These are phyloP conservation scores for Blastobotrys terrestris DNA, from an alignment of 805 yeast genomes.

Conservation along the genomic window DNA sequence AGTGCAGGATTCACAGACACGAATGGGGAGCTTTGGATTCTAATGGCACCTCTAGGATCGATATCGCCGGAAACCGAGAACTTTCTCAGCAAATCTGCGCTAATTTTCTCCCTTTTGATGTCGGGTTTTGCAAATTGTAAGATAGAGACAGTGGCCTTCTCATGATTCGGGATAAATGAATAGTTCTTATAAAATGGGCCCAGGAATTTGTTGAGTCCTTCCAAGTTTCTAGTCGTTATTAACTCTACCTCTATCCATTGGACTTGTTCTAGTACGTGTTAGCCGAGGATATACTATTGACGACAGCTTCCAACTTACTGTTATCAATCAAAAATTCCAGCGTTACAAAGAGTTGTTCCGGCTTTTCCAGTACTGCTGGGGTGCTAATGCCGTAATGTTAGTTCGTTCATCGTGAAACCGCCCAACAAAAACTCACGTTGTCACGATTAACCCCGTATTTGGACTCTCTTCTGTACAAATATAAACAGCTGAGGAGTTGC, in stretches of 20 bases:
- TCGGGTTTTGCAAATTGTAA: background rate
- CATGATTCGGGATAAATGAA: background rate
- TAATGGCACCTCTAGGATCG: constrained; percentile 1
- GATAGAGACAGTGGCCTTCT: background rate
- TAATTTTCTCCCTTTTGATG: background rate
- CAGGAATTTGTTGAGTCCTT: background rate
- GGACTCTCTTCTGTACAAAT: background rate
- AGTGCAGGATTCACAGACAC: constrained; percentile 30
- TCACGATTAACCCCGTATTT: background rate
- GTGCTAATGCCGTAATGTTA: background rate
- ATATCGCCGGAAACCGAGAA: background rate
- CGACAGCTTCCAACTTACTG: background rate
- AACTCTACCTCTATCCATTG: background rate
- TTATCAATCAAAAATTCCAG: background rate
- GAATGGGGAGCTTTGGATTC: constrained; percentile 29
- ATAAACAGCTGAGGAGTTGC: background rate
- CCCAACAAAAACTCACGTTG: background rate
- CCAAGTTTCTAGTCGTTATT: background rate
- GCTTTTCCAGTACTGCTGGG: background rate
- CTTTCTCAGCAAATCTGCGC: background rate
- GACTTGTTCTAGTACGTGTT: background rate
- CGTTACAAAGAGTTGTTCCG: background rate
- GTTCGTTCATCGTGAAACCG: background rate
- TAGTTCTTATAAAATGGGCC: background rate
- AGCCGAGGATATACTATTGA: too few relatives aligned